Evolutionary conservation across 1,284 basidiomycete species (phyloP).

Genomic region (Bjerkandera adusta): DNA sequence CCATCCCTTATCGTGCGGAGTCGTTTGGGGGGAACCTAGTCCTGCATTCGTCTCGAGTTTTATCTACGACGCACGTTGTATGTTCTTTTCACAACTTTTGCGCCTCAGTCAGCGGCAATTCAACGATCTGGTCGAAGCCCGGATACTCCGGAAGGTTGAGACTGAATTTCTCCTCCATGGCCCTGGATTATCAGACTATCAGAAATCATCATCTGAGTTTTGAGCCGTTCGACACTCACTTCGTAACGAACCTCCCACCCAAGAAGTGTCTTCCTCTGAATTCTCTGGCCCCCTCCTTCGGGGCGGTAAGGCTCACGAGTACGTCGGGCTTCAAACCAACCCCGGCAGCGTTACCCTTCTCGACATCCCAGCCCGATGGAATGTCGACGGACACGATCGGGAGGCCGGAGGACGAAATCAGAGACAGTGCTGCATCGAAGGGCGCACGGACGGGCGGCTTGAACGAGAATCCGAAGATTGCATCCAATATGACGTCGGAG

Average conservation of each 20-base stretch:
- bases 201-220: background rate
- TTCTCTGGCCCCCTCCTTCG: constrained; percentile 80
- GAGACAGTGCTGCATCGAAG: constrained; percentile 75
- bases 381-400: constrained; percentile 94
- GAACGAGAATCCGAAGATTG: constrained; percentile 98
- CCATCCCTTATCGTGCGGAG: too few relatives aligned
- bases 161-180: constrained; percentile 67
- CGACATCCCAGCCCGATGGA: constrained; percentile 95
- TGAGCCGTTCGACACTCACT: constrained; percentile 42
- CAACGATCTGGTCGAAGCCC: constrained; percentile 79
- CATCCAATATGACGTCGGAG: constrained; percentile 89
- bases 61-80: too few relatives aligned
- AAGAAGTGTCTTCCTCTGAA: constrained; percentile 89
- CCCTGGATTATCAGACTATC: constrained; percentile 34
- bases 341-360: constrained; percentile 62
- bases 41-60: too few relatives aligned
- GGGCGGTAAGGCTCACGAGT: constrained; percentile 89
- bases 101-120: constrained; percentile 38
- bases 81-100: constrained; percentile 14
- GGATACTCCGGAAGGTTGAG: constrained; percentile 80
- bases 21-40: too few relatives aligned
- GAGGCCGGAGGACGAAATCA: constrained; percentile 61
- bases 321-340: constrained; percentile 73
- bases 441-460: constrained; percentile 84
- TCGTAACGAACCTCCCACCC: constrained; percentile 89